These are phyloP conservation scores for Malassezia japonica DNA, from an alignment of 1,284 basidiomycete genomes.

Conservation along the genomic window DNA sequence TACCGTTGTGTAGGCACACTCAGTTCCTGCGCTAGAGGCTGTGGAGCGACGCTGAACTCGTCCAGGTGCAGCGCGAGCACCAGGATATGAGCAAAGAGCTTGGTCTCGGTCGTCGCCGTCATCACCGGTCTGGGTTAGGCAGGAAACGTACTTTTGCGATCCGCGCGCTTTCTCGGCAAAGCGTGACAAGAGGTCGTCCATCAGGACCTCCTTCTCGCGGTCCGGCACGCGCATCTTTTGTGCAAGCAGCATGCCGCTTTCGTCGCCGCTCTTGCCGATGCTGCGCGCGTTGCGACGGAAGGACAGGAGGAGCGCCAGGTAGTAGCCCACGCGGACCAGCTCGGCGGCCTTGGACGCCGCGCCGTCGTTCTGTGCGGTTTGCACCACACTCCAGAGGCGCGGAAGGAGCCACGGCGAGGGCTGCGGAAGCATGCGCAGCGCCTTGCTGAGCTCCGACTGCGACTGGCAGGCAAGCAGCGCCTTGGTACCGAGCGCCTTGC, in stretches of 20 bases:
- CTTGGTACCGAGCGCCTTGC: slow-evolving; percentile 17
- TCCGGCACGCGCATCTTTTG: slow-evolving; percentile 20
- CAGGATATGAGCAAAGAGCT: slow-evolving; percentile 34
- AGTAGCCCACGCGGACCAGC: slow-evolving; percentile 18
- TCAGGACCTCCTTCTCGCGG: slow-evolving; percentile 13
- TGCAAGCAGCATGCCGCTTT: slow-evolving; percentile 8
- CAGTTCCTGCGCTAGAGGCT: slow-evolving; percentile 19
- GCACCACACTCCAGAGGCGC: slow-evolving; percentile 20
- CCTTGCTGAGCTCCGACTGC: slow-evolving; percentile 7
- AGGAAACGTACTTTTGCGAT: slow-evolving; percentile 14
- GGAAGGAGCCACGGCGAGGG: slow-evolving; percentile 20
- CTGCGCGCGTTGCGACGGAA: slow-evolving; percentile 14
- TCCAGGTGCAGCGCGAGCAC: slow-evolving; percentile 41
- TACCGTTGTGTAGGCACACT: slow-evolving; percentile 16
- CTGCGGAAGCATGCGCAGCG: slow-evolving; percentile 12
- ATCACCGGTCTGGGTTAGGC: slow-evolving; percentile 3
- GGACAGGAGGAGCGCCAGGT: slow-evolving; percentile 20
- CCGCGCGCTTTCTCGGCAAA: slow-evolving; percentile 22
- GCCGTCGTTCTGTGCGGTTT: slow-evolving; percentile 11
- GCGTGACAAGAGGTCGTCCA: slow-evolving; percentile 21
- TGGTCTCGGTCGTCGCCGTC: slow-evolving; percentile 23
- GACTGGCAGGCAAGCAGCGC: slow-evolving; percentile 7
- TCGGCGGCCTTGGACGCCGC: not conserved
- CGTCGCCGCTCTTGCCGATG: slow-evolving; percentile 8
- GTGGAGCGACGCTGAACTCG: slow-evolving; percentile 32